Percentiles rank a stretch among this genome's conserved stretches.
Evolutionary conservation across 148 eudicot genomes (phyloP).

Genomic region (Suaeda aralocaspica): DNA sequence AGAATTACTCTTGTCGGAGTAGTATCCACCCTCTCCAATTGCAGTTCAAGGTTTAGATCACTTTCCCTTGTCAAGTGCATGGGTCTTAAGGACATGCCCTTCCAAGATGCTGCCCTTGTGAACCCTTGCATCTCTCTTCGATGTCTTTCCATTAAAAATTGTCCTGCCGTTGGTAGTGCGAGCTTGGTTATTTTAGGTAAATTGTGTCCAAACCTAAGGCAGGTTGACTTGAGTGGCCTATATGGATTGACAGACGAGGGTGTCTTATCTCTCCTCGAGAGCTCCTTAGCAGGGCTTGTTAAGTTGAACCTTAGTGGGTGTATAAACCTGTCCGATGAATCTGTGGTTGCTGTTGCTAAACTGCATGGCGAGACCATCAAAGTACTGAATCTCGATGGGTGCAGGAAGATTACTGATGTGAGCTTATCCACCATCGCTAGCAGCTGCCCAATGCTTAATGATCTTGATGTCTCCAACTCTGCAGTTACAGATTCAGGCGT

Average conservation of each 20-base stretch:
- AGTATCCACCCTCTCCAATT: constrained; percentile 43
- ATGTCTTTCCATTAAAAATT: constrained; percentile 53
- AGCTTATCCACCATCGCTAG: constrained; percentile 49
- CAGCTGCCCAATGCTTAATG: constrained; percentile 48
- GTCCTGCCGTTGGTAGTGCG: constrained; percentile 58
- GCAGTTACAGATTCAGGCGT: constrained; percentile 65
- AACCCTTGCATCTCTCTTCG: constrained; percentile 55
- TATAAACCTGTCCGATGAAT: constrained; percentile 54
- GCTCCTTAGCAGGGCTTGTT: constrained; percentile 49
- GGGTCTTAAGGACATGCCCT: constrained; percentile 55
- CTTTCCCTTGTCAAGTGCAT: constrained; percentile 70
- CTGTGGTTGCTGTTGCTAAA: constrained; percentile 40
- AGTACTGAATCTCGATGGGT: constrained; percentile 62
- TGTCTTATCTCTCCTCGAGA: constrained; percentile 48
- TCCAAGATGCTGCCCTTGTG: constrained; percentile 20
- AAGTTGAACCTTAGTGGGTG: constrained; percentile 69
- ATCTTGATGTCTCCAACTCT: constrained; percentile 73
- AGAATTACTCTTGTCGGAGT: constrained; percentile 58
- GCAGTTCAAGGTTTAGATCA: constrained; percentile 50
- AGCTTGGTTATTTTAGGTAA: constrained; percentile 59
- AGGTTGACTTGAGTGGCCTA: constrained; percentile 63
- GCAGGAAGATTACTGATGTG: constrained; percentile 55
- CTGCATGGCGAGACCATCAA: constrained; percentile 69
- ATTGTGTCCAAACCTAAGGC: constrained; percentile 65
- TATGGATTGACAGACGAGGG: constrained; percentile 63